phyloP scores from a whole-genome alignment of 768 basidiomycete species.

The Pleurotus pulmonarius region DNA sequence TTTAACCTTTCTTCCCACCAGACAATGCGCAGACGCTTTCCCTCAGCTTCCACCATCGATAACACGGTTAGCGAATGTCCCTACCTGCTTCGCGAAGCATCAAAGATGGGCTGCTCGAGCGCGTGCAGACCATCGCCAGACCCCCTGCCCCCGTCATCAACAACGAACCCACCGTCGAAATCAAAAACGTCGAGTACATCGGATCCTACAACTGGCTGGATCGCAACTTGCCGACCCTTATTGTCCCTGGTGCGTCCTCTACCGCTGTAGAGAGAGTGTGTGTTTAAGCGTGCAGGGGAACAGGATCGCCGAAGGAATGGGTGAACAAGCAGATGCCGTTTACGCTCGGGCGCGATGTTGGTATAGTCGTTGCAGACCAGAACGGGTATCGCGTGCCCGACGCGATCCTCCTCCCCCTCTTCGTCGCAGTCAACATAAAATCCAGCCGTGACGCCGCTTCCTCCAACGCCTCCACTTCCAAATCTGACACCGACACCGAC shows the following conservation, averaged over 20 bases:
- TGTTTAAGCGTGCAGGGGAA: too few relatives aligned
- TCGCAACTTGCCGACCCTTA: constrained; percentile 41
- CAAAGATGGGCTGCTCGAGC: constrained; percentile 24
- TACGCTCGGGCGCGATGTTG: constrained; percentile 51
- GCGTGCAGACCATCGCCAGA: constrained; percentile 22
- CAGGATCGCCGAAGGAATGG: constrained; percentile 64
- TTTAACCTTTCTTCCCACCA: too few relatives aligned
- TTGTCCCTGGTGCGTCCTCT: constrained; percentile 34
- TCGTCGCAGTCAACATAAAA: constrained; percentile 51
- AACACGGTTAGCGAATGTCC: constrained; percentile 2
- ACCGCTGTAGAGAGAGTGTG: too few relatives aligned
- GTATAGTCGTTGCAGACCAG: constrained; percentile 50
- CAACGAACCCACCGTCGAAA: constrained; percentile 24
- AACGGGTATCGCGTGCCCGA: constrained; percentile 45
- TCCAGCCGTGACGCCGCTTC: not conserved
- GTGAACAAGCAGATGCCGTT: constrained; percentile 42
- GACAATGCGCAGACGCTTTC: too few relatives aligned
- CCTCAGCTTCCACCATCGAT: too few relatives aligned
- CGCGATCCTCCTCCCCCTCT: constrained; percentile 45
- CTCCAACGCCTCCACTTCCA: too few relatives aligned
- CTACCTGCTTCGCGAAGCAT: constrained; percentile 31
- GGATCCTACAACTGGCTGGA: constrained; percentile 55
- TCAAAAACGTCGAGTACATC: constrained; percentile 29
- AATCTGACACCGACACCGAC: too few relatives aligned
- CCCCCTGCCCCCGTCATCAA: constrained; percentile 23